A percentile compares a stretch with the other conserved stretches of the same genome.
Evolutionary conservation across 1,284 basidiomycete species (phyloP).

Genomic region (Inonotus obliquus): DNA sequence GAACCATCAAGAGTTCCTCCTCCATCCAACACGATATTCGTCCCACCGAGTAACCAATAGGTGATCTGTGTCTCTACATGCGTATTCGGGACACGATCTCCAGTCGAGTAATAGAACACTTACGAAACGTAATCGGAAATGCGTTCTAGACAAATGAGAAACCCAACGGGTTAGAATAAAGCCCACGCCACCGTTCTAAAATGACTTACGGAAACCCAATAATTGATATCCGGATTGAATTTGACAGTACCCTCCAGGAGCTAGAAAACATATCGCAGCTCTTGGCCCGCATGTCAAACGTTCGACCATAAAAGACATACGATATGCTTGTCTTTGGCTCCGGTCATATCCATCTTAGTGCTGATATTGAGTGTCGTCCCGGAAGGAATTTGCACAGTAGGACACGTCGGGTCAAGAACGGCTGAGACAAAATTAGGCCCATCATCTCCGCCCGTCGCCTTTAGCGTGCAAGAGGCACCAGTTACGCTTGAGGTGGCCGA

Average conservation of each 20-base stretch:
- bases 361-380: slow-evolving; percentile 47
- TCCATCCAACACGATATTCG: slow-evolving; percentile 51
- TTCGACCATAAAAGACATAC: slow-evolving; percentile 31
- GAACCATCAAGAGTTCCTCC: slow-evolving; percentile 58
- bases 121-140: slow-evolving; percentile 47
- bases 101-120: not conserved
- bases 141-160: slow-evolving; percentile 35
- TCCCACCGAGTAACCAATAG: slow-evolving; percentile 60
- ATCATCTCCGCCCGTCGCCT: slow-evolving; percentile 42
- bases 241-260: slow-evolving; percentile 45
- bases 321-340: slow-evolving; percentile 44
- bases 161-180: not conserved
- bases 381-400: slow-evolving; percentile 40
- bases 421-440: slow-evolving; percentile 44
- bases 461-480: not conserved
- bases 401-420: slow-evolving; percentile 35
- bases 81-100: too few relatives aligned
- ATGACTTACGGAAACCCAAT: slow-evolving; percentile 44
- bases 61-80: slow-evolving; percentile 44
- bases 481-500: not conserved
- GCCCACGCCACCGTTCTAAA: not conserved
- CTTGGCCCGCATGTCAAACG: not conserved
- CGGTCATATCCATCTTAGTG: slow-evolving; percentile 51
- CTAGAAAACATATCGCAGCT: slow-evolving; percentile 26
- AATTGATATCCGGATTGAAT: slow-evolving; percentile 46